A percentile compares a stretch with the other conserved stretches of the same genome.
phyloP scores from a whole-genome alignment of 495 filamentous ascomycete species.

The Lophiostoma macrostomum region DNA sequence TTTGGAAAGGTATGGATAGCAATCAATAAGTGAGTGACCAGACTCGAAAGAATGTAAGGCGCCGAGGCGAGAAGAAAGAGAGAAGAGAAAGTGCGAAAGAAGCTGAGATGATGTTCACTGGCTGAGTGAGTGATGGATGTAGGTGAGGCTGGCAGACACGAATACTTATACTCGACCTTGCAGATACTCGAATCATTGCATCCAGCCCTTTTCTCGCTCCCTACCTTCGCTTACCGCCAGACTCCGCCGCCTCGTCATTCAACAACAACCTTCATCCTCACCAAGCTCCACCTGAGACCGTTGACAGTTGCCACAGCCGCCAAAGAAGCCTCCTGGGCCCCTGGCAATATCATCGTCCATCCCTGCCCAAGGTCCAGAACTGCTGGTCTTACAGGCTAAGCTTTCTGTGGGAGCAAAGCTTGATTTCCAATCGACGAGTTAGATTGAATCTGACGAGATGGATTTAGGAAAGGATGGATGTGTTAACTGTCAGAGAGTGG shows the following conservation, averaged over 20 bases:
- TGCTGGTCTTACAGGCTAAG: slow-evolving; percentile 9
- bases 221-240: too few relatives aligned
- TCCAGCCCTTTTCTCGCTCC: background rate
- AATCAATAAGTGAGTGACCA: slow-evolving; percentile 27
- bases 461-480: background rate
- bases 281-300: slow-evolving; percentile 14
- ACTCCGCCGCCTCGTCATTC: background rate
- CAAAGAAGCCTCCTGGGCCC: slow-evolving; percentile 1
- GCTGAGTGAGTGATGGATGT: background rate
- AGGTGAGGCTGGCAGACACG: background rate
- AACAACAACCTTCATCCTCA: background rate
- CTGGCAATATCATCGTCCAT: slow-evolving; percentile 5
- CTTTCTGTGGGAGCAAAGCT: slow-evolving; percentile 16
- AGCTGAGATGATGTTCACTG: slow-evolving; percentile 7
- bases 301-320: slow-evolving; percentile 13
- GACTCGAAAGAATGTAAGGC: slow-evolving; percentile 31
- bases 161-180: background rate
- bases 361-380: slow-evolving; percentile 2
- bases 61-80: slow-evolving; percentile 4
- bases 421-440: slow-evolving; percentile 8
- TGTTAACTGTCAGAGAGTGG: slow-evolving; percentile 4
- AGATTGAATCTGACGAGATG: background rate
- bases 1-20: background rate
- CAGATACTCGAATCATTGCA: background rate
- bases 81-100: slow-evolving; percentile 8